These are phyloP conservation scores for Chrysanthemum makinoi DNA, from an alignment of 129 eudicot species.

Conservation along the genomic window DNA sequence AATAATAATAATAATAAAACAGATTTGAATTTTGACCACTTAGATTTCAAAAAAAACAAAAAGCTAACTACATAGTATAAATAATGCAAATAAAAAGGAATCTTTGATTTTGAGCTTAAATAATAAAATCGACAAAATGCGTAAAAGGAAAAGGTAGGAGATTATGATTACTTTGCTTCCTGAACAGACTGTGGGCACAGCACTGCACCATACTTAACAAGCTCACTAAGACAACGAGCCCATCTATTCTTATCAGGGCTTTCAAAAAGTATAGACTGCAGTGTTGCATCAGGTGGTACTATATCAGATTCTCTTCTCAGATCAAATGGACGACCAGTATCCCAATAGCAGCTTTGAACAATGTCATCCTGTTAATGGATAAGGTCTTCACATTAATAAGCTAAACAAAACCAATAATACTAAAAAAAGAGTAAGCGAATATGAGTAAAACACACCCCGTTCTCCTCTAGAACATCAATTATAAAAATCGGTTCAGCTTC, in stretches of 20 bases:
- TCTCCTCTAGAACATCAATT: constrained; percentile 95
- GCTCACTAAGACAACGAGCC: constrained; percentile 98
- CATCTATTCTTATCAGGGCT: constrained; percentile 97
- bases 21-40: not conserved
- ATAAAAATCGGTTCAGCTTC: constrained; percentile 93
- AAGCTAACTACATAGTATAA: not conserved
- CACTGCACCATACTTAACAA: constrained; percentile 87
- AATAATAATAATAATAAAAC: too few relatives aligned
- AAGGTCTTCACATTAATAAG: constrained; percentile 8
- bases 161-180: constrained; percentile 77
- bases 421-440: not conserved
- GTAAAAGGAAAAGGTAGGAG: constrained; percentile 3
- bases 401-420: too few relatives aligned
- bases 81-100: not conserved
- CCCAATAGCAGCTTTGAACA: constrained; percentile 99
- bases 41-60: not conserved
- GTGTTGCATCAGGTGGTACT: constrained; percentile 88
- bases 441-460: constrained; percentile 71
- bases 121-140: not conserved
- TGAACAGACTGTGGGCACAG: constrained; percentile 96
- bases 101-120: not conserved
- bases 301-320: constrained; percentile 82
- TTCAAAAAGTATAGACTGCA: constrained; percentile 91
- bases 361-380: constrained; percentile 72
- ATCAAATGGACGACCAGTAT: constrained; percentile 88